phyloP scores from a whole-genome alignment of 345 rosid genomes.

The Acer saccharum region DNA sequence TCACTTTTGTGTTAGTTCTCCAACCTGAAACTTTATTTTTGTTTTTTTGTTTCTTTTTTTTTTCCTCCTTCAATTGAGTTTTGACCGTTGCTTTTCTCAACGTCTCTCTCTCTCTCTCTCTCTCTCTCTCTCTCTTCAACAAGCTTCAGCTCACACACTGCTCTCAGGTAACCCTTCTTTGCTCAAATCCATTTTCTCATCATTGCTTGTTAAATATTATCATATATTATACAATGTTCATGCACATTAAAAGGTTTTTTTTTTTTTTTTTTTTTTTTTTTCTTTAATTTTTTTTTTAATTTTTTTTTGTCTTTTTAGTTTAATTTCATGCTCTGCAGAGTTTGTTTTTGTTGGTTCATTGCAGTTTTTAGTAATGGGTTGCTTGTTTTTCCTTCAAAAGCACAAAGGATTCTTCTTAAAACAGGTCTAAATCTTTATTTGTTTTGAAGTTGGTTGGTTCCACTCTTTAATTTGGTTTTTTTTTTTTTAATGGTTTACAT shows the following conservation, averaged over 20 bases:
- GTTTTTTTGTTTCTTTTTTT: neutral
- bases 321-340: conserved; percentile 8
- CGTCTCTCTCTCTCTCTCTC: conserved; percentile 33
- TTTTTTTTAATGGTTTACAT: neutral
- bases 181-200: neutral
- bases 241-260: neutral
- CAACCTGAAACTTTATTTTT: conserved; percentile 18
- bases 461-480: neutral
- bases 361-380: neutral
- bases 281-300: too few relatives aligned
- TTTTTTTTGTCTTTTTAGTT: too few relatives aligned
- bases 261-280: neutral
- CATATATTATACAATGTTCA: neutral
- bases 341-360: conserved; percentile 6
- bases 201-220: neutral
- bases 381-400: neutral
- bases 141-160: conserved; percentile 13
- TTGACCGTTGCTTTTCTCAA: conserved; percentile 69
- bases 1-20: conserved; percentile 25
- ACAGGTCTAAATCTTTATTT: neutral
- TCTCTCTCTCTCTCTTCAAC: conserved; percentile 21
- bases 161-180: conserved; percentile 24
- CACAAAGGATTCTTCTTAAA: neutral
- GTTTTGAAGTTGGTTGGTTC: neutral
- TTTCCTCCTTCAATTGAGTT: conserved; percentile 14